Percentiles rank a stretch among this genome's conserved stretches.
These are phyloP conservation scores for Hirsutella thompsonii DNA, from an alignment of 2,329 filamentous ascomycete genomes.

Conservation along the genomic window DNA sequence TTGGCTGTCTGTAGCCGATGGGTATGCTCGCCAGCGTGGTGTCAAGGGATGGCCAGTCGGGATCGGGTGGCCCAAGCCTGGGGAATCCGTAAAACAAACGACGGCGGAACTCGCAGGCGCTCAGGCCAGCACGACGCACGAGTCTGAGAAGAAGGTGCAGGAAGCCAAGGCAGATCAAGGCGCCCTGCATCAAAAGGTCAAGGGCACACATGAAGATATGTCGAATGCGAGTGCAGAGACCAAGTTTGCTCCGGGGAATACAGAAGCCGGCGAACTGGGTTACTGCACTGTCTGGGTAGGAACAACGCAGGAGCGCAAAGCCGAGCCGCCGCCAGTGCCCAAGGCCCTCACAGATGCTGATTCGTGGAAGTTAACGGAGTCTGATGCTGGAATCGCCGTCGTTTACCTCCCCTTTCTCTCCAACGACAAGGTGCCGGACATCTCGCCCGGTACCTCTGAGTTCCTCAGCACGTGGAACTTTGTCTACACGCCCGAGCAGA, in stretches of 20 bases:
- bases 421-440: constrained; percentile 64
- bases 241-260: constrained; percentile 27
- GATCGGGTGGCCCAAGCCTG: constrained; percentile 73
- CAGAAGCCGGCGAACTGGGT: constrained; percentile 51
- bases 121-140: constrained; percentile 43
- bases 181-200: constrained; percentile 12
- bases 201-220: constrained; percentile 10
- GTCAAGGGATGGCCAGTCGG: constrained; percentile 93
- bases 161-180: constrained; percentile 41
- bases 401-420: constrained; percentile 83
- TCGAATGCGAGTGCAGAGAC: constrained; percentile 15
- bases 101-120: constrained; percentile 53
- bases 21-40: constrained; percentile 79
- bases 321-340: constrained; percentile 36
- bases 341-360: constrained; percentile 48
- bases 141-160: constrained; percentile 51
- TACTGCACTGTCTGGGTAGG: constrained; percentile 97
- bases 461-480: constrained; percentile 98
- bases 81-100: constrained; percentile 44
- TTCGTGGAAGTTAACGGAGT: constrained; percentile 53
- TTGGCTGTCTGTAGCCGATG: constrained; percentile 89
- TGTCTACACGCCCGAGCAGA: constrained; percentile 80
- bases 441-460: constrained; percentile 73
- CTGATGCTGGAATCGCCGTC: constrained; percentile 75
- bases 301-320: constrained; percentile 58